Base-by-base conservation (phyloP, 148 eudicot genomes). In the Chenopodium quinoa region DNA sequence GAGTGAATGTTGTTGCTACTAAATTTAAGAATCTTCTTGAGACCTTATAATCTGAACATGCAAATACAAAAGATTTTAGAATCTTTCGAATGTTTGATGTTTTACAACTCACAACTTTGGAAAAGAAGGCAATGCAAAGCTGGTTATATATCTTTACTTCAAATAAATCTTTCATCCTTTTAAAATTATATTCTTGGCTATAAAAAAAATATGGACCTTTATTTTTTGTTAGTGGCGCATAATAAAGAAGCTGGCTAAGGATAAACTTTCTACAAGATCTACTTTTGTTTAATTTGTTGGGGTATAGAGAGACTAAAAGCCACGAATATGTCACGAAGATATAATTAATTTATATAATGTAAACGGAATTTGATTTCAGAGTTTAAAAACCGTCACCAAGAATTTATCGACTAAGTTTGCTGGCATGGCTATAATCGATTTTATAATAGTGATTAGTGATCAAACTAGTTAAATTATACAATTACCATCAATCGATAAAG, bases 11-110 rank as follows among this genome's bases (percentile, higher is more conserved):
- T 56, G 4, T 17, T 56, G 62, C 62, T 56, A 56, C 62, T 56
- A 14, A 19, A 3, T 22, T 31, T 32, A 70, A 70, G 73, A 70
- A 70, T 70, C 20, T 70, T 32, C 46, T 48, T n/a, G 0, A 73
- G 25, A 22, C 66, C 25, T 25, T 73, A 27, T 47, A 73, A 22
- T 76, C 27, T 76, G 79, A 76, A 76, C 69, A 76, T 58, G 27
- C 16, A 27, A 76, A 76, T 76, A 12, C 8, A 54, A 50, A 10
- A 22, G 23, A 62, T 2, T 7, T 62, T n/a, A 20, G 25, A 62
- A 62, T 23, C 66, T 62, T n/a, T 62, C 66, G 25, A 62, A 58
- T 14, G 63, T 14, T 58, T 58, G 54, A 50, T 58, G 22, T 19
- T 58, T 58, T 58, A 58, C 63, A 58, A 62, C 66, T 62, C 66